These are phyloP conservation scores for Apiotrichum mycotoxinovorans DNA, from an alignment of 1,284 basidiomycete species.

Conservation along the genomic window DNA sequence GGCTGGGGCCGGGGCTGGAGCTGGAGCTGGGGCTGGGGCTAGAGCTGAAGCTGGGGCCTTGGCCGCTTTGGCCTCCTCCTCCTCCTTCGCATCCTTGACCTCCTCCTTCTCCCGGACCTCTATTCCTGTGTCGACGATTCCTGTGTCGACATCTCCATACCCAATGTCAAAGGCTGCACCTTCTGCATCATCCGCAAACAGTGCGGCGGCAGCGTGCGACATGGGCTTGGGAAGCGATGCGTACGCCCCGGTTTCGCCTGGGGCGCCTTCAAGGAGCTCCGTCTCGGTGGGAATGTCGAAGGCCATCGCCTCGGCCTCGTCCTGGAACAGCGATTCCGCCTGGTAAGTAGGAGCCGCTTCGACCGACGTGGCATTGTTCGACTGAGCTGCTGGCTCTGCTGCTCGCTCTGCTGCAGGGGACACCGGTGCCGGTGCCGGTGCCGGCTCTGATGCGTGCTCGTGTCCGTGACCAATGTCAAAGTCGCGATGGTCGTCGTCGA, in stretches of 20 bases:
- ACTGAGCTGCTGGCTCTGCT: neutral
- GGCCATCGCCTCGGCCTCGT: neutral
- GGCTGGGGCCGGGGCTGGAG: neutral
- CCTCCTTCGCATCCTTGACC: neutral
- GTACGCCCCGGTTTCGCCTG: neutral
- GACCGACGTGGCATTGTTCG: neutral
- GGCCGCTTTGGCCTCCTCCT: neutral
- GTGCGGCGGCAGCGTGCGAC: slow-evolving; percentile 8
- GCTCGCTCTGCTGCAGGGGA: neutral
- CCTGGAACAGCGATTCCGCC: neutral
- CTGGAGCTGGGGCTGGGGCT: too few species aligned
- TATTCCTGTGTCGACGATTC: neutral
- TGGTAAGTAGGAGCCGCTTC: neutral
- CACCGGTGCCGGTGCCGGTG: too few species aligned
- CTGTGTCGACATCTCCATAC: neutral
- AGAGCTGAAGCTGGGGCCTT: neutral
- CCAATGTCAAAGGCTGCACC: slow-evolving; percentile 9
- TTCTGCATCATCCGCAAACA: slow-evolving; percentile 19
- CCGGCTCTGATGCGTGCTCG: neutral
- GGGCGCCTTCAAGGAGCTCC: neutral
- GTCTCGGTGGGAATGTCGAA: slow-evolving; percentile 5
- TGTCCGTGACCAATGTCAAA: neutral
- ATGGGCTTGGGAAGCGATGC: neutral
- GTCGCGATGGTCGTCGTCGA: neutral
- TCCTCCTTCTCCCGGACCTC: neutral